Evolutionary conservation across 129 eudicot species (phyloP).

Genomic region (Smallanthus sonchifolius): DNA sequence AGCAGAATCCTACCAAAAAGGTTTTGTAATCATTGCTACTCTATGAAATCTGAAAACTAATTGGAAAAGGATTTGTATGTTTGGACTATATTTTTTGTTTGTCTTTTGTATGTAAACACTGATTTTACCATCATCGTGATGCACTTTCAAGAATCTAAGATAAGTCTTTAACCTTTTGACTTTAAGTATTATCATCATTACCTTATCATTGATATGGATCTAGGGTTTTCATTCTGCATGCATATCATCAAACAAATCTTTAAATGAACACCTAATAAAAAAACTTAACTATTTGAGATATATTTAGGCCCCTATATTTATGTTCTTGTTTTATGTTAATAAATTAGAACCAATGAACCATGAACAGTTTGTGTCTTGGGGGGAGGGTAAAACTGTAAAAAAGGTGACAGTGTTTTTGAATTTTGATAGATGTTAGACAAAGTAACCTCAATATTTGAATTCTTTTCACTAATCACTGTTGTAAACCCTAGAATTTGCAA

Average conservation of each 20-base stretch:
- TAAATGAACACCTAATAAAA: background rate
- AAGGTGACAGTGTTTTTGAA: slow-evolving; percentile 4
- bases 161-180: slow-evolving; percentile 8
- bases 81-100: slow-evolving; percentile 6
- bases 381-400: background rate
- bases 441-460: slow-evolving; percentile 28
- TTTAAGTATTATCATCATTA: slow-evolving; percentile 24
- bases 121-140: slow-evolving; percentile 28
- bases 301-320: too few relatives aligned
- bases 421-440: slow-evolving; percentile 20
- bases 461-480: slow-evolving; percentile 26
- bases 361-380: slow-evolving; percentile 29
- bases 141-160: slow-evolving; percentile 19
- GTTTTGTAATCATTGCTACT: slow-evolving; percentile 36
- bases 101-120: background rate
- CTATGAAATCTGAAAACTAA: slow-evolving; percentile 30
- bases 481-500: slow-evolving; percentile 28
- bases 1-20: slow-evolving; percentile 31
- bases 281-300: background rate
- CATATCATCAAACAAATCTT: background rate
- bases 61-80: slow-evolving; percentile 23
- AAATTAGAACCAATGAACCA: background rate
- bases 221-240: slow-evolving; percentile 33
- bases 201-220: slow-evolving; percentile 30
- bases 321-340: background rate